phyloP scores from a whole-genome alignment of 371 early-diverging fungal species.

The Mortierella sp. region DNA sequence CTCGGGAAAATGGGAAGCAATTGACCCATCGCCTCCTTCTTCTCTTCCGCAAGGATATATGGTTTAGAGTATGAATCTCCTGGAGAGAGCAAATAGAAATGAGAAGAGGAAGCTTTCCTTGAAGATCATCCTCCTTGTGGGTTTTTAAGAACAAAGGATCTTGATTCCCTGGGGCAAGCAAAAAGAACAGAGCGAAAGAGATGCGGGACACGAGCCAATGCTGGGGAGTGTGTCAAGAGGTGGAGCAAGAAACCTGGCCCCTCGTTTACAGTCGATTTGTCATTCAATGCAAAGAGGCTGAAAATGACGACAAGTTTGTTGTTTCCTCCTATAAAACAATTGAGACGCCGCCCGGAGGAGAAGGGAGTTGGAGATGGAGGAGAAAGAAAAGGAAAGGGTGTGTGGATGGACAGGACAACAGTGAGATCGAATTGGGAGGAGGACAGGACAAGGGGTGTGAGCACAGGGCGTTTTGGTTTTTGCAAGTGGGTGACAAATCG shows the following conservation, averaged over 20 bases:
- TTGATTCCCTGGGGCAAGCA: background rate
- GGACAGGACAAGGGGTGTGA: background rate
- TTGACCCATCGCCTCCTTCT: background rate
- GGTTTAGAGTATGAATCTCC: background rate
- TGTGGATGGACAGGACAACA: background rate
- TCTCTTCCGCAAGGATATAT: background rate
- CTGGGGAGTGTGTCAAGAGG: background rate
- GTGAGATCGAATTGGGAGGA: background rate
- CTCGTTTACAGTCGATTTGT: background rate
- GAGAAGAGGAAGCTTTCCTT: too few relatives aligned
- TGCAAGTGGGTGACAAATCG: slow-evolving; percentile 2
- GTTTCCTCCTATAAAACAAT: background rate
- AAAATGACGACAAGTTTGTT: slow-evolving; percentile 2
- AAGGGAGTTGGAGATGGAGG: background rate
- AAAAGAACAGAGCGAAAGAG: background rate
- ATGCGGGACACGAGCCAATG: background rate
- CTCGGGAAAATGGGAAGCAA: background rate
- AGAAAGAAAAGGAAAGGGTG: background rate
- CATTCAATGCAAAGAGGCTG: background rate
- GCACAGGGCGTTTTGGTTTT: background rate
- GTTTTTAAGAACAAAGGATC: background rate
- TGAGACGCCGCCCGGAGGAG: background rate
- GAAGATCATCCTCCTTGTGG: too few relatives aligned
- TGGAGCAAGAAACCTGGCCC: slow-evolving; percentile 8
- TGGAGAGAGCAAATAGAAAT: too few relatives aligned